Evolutionary conservation across 768 basidiomycete species (phyloP), one percentile per base, ranked within the genome.

Genomic region (Hydnomerulius pinastri): DNA sequence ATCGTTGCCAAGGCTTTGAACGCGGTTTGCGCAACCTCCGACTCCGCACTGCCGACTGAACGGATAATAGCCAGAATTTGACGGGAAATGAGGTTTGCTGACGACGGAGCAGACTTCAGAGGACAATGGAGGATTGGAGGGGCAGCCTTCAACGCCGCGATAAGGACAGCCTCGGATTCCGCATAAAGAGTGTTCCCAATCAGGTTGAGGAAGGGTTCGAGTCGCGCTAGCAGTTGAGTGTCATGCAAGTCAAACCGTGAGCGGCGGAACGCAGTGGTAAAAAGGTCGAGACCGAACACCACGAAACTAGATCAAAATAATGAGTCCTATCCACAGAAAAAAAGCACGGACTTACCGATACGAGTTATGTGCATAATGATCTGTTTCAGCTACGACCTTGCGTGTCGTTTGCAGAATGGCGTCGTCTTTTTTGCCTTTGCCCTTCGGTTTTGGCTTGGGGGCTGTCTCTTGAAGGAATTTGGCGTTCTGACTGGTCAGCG

Each of bases 161-260:
- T 70, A 13, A 96, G 73, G 6, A 98, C 90, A 6, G 83, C 74
- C 7, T 86, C 79, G 42, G 84, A 85, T 27, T 78, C 84, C 2
- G 95, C 89, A 67, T 97, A 98, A 1, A 99, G 80, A 0, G 92
- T 87, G 63, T 98, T 94, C 27, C 96, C 96, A 48, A 98, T 86
- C 12, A 86, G 81, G 27, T 82, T 74, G 12, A 96, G 85, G 74
- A 98, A 88, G 0, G 92, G 81, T 51, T 94, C 92, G 20, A 99
- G 73, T 25, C 93, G 86, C n/a, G 85, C 74, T 50, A 94, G 76
- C 44, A 90, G 76, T n/a, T 80, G 73, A 8, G 76, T 54, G 57
- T 97, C 86, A 21, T 81, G 80, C 62, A 96, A 86, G 63, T 96
- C 86, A 60, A 99, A 94, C 17, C 86, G 86, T 48, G 83, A 87